Base-by-base conservation (phyloP, 495 filamentous ascomycete genomes). In the Chaetomium tenue region DNA sequence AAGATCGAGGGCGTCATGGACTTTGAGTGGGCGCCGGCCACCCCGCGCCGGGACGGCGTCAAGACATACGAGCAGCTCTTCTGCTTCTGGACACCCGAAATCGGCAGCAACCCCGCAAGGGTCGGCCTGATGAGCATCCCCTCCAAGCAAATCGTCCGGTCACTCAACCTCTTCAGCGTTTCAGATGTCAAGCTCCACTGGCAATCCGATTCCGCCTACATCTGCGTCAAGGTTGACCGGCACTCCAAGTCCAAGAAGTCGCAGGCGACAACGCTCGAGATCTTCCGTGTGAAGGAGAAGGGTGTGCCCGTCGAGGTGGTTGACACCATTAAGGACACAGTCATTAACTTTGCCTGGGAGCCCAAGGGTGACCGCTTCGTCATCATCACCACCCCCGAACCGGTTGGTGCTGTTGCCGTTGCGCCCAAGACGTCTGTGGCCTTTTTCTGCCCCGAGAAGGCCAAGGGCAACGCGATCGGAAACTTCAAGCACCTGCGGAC, bases 211-310 rank as follows among this genome's bases (percentile, higher is more conserved):
- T 90, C 87, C 61, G 85, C 87, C 58, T 98, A 96, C 72, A 87
- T 98, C 60, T 98, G 95, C 74, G 94, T 98, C 66, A 98, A 98
- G 83, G 94, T 98, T 46, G 94, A 98, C 76, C 88, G 94, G 63
- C 94, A 98, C 82, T 96, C 92, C 74, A 98, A 98, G 80, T 96
- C 92, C 58, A 97, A 97, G 84, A 98, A 98, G 79, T 94, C 90
- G 3, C 84, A 95, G 70, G 93, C 92, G 42, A 98, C 94, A 56
- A 98, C 95, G 65, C 86, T 98, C 39, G 94, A 98, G 76, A 98
- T 98, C 74, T 98, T 98, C 89, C 89, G 94, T 47, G 86, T 98
- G 52, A 85, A 84, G 65, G 94, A 98, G 78, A 97, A 97, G 83
- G 92, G 94, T 57, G 94, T 98, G 3, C 94, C 94, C 7, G 93